Evolutionary conservation across 192 early-diverging fungal genomes (phyloP).

Genomic region (Allomyces macrogynus): DNA sequence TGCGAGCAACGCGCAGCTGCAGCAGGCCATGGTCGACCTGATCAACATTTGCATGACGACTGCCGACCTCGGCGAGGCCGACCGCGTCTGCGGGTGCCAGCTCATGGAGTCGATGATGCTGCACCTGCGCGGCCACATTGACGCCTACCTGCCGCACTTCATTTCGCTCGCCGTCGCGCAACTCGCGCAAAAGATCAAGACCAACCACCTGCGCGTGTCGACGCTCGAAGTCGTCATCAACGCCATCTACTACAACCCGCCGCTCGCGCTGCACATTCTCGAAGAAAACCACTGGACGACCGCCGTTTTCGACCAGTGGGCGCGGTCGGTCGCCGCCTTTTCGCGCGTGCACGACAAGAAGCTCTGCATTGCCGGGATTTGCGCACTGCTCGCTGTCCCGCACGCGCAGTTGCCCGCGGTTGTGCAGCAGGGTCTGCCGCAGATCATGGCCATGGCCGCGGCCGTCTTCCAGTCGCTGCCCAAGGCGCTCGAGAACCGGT

Average conservation of each 20-base stretch:
- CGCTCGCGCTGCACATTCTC: conserved; percentile 46
- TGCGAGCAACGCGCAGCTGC: conserved; percentile 38
- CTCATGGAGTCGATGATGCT: conserved; percentile 69
- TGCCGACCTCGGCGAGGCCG: conserved; percentile 50
- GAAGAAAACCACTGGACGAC: conserved; percentile 58
- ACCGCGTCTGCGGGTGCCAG: conserved; percentile 64
- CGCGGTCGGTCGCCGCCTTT: conserved; percentile 49
- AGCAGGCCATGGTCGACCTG: conserved; percentile 61
- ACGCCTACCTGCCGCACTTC: conserved; percentile 47
- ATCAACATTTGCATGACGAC: conserved; percentile 64
- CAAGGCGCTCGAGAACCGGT: conserved; percentile 27
- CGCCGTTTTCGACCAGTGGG: conserved; percentile 61
- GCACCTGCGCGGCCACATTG: conserved; percentile 61
- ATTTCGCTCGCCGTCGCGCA: conserved; percentile 44
- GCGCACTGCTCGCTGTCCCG: conserved; percentile 50
- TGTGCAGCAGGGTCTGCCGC: conserved; percentile 50
- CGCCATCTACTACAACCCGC: conserved; percentile 69
- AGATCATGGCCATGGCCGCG: conserved; percentile 50
- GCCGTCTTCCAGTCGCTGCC: conserved; percentile 56
- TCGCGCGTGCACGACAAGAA: conserved; percentile 84
- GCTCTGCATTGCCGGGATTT: conserved; percentile 63
- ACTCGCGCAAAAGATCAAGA: conserved; percentile 39
- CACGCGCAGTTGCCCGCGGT: conserved; percentile 43
- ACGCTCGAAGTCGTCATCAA: conserved; percentile 68
- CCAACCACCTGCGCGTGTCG: conserved; percentile 46